Percentiles rank a stretch among this genome's conserved stretches.
phyloP scores from a whole-genome alignment of 352 stramenopile species.

The Phytophthora tubulina region DNA sequence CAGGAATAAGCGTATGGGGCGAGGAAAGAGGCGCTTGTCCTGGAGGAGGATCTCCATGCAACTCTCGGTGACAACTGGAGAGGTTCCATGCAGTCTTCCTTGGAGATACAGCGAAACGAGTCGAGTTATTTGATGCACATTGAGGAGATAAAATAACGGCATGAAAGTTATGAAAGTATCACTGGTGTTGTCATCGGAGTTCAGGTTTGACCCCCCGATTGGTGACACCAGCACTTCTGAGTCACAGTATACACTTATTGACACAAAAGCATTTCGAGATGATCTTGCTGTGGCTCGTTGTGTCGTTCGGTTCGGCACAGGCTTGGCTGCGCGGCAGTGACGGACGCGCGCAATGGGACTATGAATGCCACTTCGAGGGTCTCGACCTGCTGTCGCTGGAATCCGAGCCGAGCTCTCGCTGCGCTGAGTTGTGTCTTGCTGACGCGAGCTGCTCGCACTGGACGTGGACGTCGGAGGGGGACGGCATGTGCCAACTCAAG shows the following conservation, averaged over 20 bases:
- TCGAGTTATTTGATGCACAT: background rate
- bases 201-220: no score
- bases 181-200: no score
- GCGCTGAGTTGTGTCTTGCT: constrained; percentile 42
- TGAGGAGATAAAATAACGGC: constrained; percentile 11
- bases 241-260: background rate
- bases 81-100: constrained; percentile 43
- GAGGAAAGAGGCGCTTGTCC: background rate
- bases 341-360: constrained; percentile 42
- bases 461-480: constrained; percentile 39
- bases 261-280: background rate
- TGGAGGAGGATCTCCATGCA: constrained; percentile 35
- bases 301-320: background rate
- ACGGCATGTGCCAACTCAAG: constrained; percentile 49
- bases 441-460: constrained; percentile 48
- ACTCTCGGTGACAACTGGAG: constrained; percentile 28
- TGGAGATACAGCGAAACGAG: constrained; percentile 1
- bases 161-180: background rate
- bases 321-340: constrained; percentile 38
- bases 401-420: constrained; percentile 40
- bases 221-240: no score
- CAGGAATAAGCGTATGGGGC: constrained; percentile 49
- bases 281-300: constrained; percentile 21
- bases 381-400: constrained; percentile 23
- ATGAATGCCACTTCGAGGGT: constrained; percentile 47